A percentile compares a stretch with the other conserved stretches of the same genome.
phyloP scores from a whole-genome alignment of 768 basidiomycete genomes.

The Lactarius vividus region DNA sequence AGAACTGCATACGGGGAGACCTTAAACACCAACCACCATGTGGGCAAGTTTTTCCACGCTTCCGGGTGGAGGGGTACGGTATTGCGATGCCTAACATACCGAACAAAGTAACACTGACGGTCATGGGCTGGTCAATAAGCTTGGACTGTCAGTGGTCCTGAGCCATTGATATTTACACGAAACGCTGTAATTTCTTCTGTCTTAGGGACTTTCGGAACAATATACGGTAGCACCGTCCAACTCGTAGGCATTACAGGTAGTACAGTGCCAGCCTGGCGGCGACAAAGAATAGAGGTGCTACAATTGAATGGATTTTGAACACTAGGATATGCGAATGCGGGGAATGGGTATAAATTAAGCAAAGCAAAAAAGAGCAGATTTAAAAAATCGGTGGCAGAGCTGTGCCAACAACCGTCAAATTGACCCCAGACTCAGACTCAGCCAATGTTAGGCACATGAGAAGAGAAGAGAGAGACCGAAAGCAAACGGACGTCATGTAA shows the following conservation, averaged over 20 bases:
- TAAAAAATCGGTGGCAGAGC: neutral
- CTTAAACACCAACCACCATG: too few species aligned
- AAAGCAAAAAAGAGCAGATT: neutral
- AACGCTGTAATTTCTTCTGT: too few species aligned
- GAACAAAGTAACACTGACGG: too few species aligned
- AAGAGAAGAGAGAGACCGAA: neutral
- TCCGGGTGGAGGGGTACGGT: too few species aligned
- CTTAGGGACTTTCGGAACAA: too few species aligned
- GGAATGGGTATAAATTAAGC: constrained; percentile 24
- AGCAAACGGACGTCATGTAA: constrained; percentile 35
- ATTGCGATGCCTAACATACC: too few species aligned
- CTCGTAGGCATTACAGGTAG: constrained; percentile 14
- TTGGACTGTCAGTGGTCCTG: too few species aligned
- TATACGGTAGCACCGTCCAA: neutral
- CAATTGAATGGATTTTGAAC: neutral
- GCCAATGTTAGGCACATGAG: neutral
- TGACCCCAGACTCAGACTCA: neutral
- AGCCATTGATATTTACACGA: too few species aligned
- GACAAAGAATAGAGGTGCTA: constrained; percentile 11
- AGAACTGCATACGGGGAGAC: neutral
- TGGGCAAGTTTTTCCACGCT: too few species aligned
- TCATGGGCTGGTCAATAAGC: too few species aligned
- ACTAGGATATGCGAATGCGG: neutral
- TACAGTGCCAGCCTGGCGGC: constrained; percentile 7
- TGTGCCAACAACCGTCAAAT: neutral